Percentiles rank a stretch among this genome's conserved stretches.
These are phyloP conservation scores for Bipolaris oryzae DNA, from an alignment of 2,329 filamentous ascomycete genomes.

Conservation along the genomic window DNA sequence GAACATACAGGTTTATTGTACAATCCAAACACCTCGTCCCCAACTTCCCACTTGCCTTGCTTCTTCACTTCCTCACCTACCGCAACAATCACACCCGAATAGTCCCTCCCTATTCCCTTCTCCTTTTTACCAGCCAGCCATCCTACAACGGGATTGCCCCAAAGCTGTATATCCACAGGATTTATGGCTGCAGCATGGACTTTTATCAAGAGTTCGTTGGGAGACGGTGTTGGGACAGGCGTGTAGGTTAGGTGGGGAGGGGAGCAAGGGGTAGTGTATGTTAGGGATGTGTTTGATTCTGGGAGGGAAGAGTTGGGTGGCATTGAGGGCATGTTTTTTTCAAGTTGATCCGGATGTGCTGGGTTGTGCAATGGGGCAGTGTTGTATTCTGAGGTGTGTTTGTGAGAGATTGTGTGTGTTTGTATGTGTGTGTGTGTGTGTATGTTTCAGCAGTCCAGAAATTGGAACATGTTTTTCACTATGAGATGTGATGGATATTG, in stretches of 20 bases:
- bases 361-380: not conserved
- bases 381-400: not conserved
- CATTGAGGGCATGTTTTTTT: not conserved
- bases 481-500: not conserved
- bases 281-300: constrained; percentile 33
- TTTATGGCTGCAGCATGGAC: constrained; percentile 56
- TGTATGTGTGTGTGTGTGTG: no score
- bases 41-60: constrained; percentile 23
- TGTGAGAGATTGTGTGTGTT: not conserved
- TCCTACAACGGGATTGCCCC: constrained; percentile 43
- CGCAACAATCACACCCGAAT: constrained; percentile 51
- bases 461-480: not conserved
- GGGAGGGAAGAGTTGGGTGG: constrained; percentile 17
- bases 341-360: not conserved
- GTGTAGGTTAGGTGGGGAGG: constrained; percentile 31
- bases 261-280: constrained; percentile 33
- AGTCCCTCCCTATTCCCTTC: constrained; percentile 54
- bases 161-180: constrained; percentile 49
- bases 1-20: constrained; percentile 23
- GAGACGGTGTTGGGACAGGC: constrained; percentile 18
- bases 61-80: constrained; percentile 28
- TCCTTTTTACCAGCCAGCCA: constrained; percentile 32
- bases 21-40: constrained; percentile 36
- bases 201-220: constrained; percentile 46
- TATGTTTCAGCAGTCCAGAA: not conserved